A percentile compares a stretch with the other conserved stretches of the same genome.
phyloP scores from a whole-genome alignment of 176 grass and related monocot genomes.

The Eremochloa ophiuroides region DNA sequence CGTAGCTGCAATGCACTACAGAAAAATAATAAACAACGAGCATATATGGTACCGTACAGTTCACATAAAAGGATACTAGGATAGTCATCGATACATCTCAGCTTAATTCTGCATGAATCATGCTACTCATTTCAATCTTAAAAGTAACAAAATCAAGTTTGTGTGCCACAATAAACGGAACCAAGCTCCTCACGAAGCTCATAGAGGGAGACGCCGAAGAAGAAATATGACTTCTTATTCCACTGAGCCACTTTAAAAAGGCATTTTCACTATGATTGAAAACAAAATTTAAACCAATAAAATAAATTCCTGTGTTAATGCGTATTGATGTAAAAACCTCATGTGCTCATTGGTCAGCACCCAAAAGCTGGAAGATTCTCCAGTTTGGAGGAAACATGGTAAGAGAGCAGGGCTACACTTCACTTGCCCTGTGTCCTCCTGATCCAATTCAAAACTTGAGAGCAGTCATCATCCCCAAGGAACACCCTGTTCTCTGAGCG shows the following conservation, averaged over 20 bases:
- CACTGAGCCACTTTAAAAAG: not conserved
- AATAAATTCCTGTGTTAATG: not conserved
- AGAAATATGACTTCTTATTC: not conserved
- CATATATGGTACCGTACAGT: not conserved
- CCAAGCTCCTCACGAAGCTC: not conserved
- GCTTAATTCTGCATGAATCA: not conserved
- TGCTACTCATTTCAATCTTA: not conserved
- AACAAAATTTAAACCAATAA: not conserved
- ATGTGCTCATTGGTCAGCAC: not conserved
- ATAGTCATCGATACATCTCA: not conserved
- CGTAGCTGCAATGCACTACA: not conserved
- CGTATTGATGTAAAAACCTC: not conserved
- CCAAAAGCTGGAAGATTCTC: not conserved
- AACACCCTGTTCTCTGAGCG: constrained; percentile 55
- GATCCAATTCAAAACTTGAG: constrained; percentile 64
- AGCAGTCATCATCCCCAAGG: constrained; percentile 41
- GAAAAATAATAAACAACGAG: not conserved
- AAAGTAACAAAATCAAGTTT: not conserved
- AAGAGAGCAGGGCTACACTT: not conserved
- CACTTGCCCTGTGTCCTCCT: constrained; percentile 44
- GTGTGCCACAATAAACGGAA: not conserved
- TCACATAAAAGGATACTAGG: not conserved
- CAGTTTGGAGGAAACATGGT: not conserved
- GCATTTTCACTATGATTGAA: not conserved
- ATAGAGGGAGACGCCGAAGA: not conserved